Evolutionary conservation across 163 green algal genomes (phyloP).

Genomic region (Trebouxia gelatinosa): DNA sequence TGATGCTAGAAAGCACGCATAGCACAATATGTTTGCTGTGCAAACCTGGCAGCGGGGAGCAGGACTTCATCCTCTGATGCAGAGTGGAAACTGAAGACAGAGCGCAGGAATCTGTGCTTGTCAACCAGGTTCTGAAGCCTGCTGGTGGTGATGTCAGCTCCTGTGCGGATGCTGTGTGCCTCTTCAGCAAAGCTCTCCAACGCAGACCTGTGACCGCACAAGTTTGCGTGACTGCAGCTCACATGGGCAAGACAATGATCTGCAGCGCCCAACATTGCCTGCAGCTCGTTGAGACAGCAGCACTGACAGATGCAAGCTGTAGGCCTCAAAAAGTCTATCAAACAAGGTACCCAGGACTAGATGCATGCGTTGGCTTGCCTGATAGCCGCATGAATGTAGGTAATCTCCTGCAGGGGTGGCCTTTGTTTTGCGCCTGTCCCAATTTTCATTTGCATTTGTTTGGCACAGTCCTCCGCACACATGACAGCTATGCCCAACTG

Average conservation of each 20-base stretch:
- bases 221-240: too few species aligned
- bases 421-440: background rate
- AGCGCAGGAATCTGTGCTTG: constrained; percentile 84
- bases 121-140: constrained; percentile 62
- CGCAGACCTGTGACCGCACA: constrained; percentile 47
- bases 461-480: constrained; percentile 18
- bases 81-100: constrained; percentile 90
- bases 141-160: background rate
- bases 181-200: constrained; percentile 64
- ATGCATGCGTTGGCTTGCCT: too few species aligned
- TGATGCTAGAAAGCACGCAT: too few species aligned
- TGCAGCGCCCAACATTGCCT: too few species aligned
- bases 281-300: too few species aligned
- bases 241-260: too few species aligned
- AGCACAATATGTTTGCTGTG: too few species aligned
- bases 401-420: constrained; percentile 66
- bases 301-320: too few species aligned
- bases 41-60: constrained; percentile 49
- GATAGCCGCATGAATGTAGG: constrained; percentile 76
- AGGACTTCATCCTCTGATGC: constrained; percentile 87
- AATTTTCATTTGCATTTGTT: constrained; percentile 10
- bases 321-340: too few species aligned
- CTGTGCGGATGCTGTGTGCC: constrained; percentile 29
- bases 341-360: too few species aligned
- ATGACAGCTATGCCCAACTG: constrained; percentile 16